These are phyloP conservation scores for Logfia minima DNA, from an alignment of 129 eudicot genomes.

Conservation along the genomic window DNA sequence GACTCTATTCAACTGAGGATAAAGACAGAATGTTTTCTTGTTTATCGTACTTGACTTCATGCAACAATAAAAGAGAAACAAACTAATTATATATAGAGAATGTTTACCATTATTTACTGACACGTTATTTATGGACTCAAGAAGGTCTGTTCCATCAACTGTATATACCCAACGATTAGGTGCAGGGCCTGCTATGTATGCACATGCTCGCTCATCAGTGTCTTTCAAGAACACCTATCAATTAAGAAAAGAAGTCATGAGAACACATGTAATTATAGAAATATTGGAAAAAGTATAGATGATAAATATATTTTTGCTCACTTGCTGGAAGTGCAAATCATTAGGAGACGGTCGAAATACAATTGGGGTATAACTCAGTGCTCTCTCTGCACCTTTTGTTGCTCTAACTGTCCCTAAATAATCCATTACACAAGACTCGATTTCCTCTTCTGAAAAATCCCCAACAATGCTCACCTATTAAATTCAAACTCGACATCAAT, in stretches of 20 bases:
- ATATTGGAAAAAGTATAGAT: not conserved
- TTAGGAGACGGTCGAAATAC: slow-evolving; percentile 63
- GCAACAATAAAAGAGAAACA: not conserved
- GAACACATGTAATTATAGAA: slow-evolving; percentile 7
- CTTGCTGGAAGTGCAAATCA: slow-evolving; percentile 80
- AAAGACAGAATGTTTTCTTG: not conserved
- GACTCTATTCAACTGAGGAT: not conserved
- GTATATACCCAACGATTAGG: slow-evolving; percentile 97
- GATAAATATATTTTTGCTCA: slow-evolving; percentile 30
- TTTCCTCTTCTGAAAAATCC: slow-evolving; percentile 87
- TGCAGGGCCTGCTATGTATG: slow-evolving; percentile 98
- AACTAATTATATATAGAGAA: not conserved
- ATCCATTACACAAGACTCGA: slow-evolving; percentile 91
- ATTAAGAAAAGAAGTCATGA: slow-evolving; percentile 15
- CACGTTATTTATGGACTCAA: slow-evolving; percentile 41
- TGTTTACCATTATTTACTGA: slow-evolving; percentile 42
- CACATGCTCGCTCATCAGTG: slow-evolving; percentile 99
- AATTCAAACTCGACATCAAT: not conserved
- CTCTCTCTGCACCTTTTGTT: slow-evolving; percentile 53
- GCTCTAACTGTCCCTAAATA: slow-evolving; percentile 83
- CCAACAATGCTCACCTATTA: slow-evolving; percentile 92
- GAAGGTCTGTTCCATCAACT: slow-evolving; percentile 68
- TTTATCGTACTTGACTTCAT: not conserved
- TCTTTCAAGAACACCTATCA: slow-evolving; percentile 88
- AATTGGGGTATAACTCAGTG: slow-evolving; percentile 61